phyloP scores from a whole-genome alignment of 805 yeast genomes.

The Phaffomyces opuntiae region DNA sequence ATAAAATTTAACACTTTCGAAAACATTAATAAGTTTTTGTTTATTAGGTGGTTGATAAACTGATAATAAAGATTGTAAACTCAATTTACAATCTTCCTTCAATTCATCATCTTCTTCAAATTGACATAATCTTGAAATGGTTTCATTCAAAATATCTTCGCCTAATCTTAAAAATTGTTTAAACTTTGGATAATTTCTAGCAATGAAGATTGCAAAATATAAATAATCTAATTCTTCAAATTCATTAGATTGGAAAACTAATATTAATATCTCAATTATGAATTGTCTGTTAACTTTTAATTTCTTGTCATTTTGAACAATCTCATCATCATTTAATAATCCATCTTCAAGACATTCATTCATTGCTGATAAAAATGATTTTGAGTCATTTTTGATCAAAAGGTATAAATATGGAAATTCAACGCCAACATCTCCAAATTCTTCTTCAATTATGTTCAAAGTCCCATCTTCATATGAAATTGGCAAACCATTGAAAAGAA shows the following conservation, averaged over 20 bases:
- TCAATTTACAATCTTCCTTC: constrained; percentile 63
- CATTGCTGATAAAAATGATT: constrained; percentile 57
- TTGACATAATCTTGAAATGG: constrained; percentile 45
- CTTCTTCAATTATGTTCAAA: constrained; percentile 25
- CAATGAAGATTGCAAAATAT: constrained; percentile 60
- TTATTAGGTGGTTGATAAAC: constrained; percentile 54
- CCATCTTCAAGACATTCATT: constrained; percentile 84
- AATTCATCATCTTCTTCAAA: constrained; percentile 20
- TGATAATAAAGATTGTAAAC: constrained; percentile 65
- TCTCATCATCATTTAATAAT: constrained; percentile 55
- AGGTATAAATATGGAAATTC: constrained; percentile 67
- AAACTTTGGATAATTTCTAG: constrained; percentile 78
- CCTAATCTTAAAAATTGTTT: constrained; percentile 73
- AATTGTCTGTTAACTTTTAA: constrained; percentile 61
- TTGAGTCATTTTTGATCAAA: constrained; percentile 48
- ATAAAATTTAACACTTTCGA: constrained; percentile 49
- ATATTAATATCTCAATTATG: constrained; percentile 64
- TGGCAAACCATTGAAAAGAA: constrained; percentile 52
- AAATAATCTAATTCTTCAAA: constrained; percentile 25
- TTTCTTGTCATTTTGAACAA: constrained; percentile 19
- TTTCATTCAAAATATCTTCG: constrained; percentile 43
- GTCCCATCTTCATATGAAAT: constrained; percentile 23
- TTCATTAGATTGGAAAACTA: constrained; percentile 38
- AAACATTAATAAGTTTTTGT: constrained; percentile 38
- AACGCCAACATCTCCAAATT: constrained; percentile 13